Base-by-base conservation (phyloP, 2,329 filamentous ascomycete species). In the Pestalotiopsis sp. region DNA sequence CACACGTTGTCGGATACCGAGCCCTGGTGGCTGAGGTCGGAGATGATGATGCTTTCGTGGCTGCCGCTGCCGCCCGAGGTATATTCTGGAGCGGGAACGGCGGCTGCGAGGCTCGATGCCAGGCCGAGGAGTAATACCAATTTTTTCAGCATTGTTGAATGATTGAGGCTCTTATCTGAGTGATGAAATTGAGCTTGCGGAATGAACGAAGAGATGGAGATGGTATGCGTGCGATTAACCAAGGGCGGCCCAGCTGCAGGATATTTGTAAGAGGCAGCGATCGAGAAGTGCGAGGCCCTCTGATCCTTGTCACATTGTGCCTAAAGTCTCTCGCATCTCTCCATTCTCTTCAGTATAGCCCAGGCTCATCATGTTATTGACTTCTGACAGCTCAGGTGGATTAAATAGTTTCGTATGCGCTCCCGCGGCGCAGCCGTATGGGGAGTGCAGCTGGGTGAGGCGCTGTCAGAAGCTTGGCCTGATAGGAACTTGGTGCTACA, bases 1-100 rank as follows among this genome's bases (percentile, higher is more conserved):
- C 60, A 63, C n/a, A 4, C 4, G 22, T 63, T 63, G 39, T 63
- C 60, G 60, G 60, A 63, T 11, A 38, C 35, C 3, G 60, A 63
- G 40, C 38, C 60, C 10, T 4, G 6, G 3, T 3, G 17, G n/a
- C 20, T 52, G 44, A 20, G 17, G 44, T 10, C n/a, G 17, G 44
- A n/a, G 44, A 52, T 52, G 17, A n/a, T 6, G 44, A 10, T 3
- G 44, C 9, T 52, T 6, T 17, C n/a, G 6, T n/a, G 17, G 44
- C 20, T 9, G 44, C 44, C n/a, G 30, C 30, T 35, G 30, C 30
- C 30, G 30, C 30, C 1, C 30, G 30, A 0, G 7, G 30, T 9
- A 1, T 35, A 35, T 35, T 35, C 30, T 2, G 30, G 30, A 35
- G 30, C 30, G 4, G 44, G 44, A 9, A 20, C n/a, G 6, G 44